Evolutionary conservation across 129 eudicot species (phyloP).

Genomic region (Escallonia herrerae): DNA sequence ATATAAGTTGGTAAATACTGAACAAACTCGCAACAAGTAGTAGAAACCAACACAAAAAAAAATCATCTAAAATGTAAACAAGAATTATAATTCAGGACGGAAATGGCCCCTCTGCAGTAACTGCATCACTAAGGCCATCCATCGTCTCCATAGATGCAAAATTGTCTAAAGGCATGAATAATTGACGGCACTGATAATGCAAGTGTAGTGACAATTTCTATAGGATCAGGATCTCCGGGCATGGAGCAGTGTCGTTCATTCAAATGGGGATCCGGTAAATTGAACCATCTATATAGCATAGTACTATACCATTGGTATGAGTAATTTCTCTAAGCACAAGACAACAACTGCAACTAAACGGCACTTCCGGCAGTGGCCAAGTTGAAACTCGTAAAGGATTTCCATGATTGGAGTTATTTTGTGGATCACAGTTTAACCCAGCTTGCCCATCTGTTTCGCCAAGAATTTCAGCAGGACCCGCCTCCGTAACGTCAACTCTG

Average conservation of each 20-base stretch:
- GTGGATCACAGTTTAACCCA: not conserved
- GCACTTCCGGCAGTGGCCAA: slow-evolving; percentile 43
- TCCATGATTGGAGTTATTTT: slow-evolving; percentile 9
- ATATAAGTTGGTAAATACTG: not conserved
- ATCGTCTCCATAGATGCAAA: not conserved
- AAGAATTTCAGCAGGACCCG: slow-evolving; percentile 10
- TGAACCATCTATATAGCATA: not conserved
- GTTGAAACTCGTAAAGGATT: slow-evolving; percentile 29
- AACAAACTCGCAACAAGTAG: not conserved
- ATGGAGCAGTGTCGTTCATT: not conserved
- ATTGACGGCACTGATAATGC: not conserved
- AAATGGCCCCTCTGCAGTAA: not conserved
- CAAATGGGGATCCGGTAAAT: not conserved
- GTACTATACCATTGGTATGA: slow-evolving; percentile 48
- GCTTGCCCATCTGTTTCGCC: slow-evolving; percentile 2
- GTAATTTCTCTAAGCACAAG: slow-evolving; percentile 55
- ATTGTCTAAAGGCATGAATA: no score
- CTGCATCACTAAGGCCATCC: not conserved
- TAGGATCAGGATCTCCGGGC: not conserved
- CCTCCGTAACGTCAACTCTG: not conserved
- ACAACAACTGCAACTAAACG: slow-evolving; percentile 48
- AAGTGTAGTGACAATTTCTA: not conserved
- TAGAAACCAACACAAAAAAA: not conserved
- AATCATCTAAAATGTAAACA: not conserved
- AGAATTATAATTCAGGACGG: not conserved